phyloP scores from a whole-genome alignment of 495 filamentous ascomycete species.

The Xylaria palmicola region DNA sequence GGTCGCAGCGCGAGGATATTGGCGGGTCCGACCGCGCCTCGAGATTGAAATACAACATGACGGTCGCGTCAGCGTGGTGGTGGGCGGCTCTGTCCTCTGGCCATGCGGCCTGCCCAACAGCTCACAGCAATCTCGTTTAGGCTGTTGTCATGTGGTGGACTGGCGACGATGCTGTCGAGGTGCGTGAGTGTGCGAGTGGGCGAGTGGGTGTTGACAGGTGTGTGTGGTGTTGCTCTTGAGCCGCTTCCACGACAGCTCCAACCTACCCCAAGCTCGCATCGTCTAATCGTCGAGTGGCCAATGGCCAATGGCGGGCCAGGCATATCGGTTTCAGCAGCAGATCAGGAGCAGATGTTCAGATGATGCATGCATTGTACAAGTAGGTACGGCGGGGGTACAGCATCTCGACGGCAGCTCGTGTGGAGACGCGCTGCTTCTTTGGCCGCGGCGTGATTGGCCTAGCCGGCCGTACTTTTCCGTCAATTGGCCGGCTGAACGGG shows the following conservation, averaged over 20 bases:
- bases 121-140: neutral
- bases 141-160: slow-evolving; percentile 6
- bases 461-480: neutral
- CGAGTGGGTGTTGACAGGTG: no score
- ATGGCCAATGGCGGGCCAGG: neutral
- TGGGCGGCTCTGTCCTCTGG: neutral
- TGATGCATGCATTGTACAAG: slow-evolving; percentile 13
- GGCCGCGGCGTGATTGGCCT: slow-evolving; percentile 9
- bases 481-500: slow-evolving; percentile 10
- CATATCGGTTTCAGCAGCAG: slow-evolving; percentile 4
- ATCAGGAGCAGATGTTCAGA: no score
- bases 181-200: neutral
- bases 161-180: slow-evolving; percentile 2
- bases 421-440: neutral
- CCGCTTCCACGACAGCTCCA: slow-evolving; percentile 9
- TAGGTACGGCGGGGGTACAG: slow-evolving; percentile 5
- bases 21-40: slow-evolving; percentile 1
- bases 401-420: slow-evolving; percentile 4
- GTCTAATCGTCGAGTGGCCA: slow-evolving; percentile 7
- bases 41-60: slow-evolving; percentile 17
- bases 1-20: slow-evolving; percentile 1
- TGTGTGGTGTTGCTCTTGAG: slow-evolving; percentile 4
- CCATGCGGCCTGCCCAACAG: neutral
- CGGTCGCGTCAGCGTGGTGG: neutral
- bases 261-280: slow-evolving; percentile 9